A percentile compares a stretch with the other conserved stretches of the same genome.
phyloP scores from a whole-genome alignment of 768 basidiomycete species.

The Leccinum rimulosum region DNA sequence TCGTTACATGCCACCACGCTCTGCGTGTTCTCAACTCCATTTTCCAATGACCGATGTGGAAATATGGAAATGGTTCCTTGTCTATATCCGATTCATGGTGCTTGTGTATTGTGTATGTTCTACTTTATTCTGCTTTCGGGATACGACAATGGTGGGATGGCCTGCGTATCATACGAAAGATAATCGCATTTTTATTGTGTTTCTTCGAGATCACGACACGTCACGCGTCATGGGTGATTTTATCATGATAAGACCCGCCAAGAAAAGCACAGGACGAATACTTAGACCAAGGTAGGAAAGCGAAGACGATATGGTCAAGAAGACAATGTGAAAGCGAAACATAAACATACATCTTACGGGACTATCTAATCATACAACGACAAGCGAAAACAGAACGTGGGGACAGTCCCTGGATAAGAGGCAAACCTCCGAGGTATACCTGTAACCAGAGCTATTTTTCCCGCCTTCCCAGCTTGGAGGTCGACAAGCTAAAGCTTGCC shows the following conservation, averaged over 20 bases:
- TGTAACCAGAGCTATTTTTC: constrained; percentile 33
- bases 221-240: not conserved
- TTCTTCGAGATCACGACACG: not conserved
- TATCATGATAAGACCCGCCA: not conserved
- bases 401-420: not conserved
- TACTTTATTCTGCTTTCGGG: constrained; percentile 31
- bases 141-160: constrained; percentile 8
- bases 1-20: constrained; percentile 25
- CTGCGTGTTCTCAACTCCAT: constrained; percentile 13
- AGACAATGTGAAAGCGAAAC: not conserved
- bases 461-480: constrained; percentile 44
- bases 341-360: not conserved
- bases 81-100: constrained; percentile 22
- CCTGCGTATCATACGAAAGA: constrained; percentile 15
- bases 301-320: constrained; percentile 11
- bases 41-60: constrained; percentile 4
- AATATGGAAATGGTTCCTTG: constrained; percentile 21
- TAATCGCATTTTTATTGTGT: constrained; percentile 23
- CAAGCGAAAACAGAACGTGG: constrained; percentile 4
- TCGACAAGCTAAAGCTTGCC: constrained; percentile 45
- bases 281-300: not conserved
- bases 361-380: constrained; percentile 25
- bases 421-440: not conserved
- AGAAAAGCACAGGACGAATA: not conserved
- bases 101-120: constrained; percentile 30